Conservation (phyloP, 164 flowering plant species). For the Vitis riparia region DNA sequence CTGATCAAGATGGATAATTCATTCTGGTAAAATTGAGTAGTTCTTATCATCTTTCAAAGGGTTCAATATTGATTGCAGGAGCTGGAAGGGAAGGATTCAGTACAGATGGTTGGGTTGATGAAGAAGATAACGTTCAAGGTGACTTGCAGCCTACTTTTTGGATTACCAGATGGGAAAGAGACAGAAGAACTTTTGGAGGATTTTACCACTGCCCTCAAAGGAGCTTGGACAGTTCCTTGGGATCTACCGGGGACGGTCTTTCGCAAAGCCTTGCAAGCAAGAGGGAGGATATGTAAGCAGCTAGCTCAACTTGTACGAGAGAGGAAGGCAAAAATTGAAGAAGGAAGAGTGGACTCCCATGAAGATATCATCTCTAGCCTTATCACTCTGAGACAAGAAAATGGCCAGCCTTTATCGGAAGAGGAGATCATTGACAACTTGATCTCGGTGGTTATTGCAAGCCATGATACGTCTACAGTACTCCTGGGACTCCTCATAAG, state of each 20-base stretch:
- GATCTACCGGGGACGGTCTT: conserved; percentile 27
- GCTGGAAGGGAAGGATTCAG: conserved; percentile 15
- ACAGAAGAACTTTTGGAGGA: conserved; percentile 24
- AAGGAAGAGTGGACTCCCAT: background rate
- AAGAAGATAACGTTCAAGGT: conserved; percentile 28
- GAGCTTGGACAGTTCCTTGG: conserved; percentile 23
- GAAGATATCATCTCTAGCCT: conserved; percentile 19
- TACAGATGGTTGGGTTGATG: conserved; percentile 14
- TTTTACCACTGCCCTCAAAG: conserved; percentile 16
- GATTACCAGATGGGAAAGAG: conserved; percentile 22
- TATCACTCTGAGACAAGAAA: conserved; percentile 24
- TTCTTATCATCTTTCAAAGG: too few relatives aligned
- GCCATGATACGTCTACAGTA: conserved; percentile 22
- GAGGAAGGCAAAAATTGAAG: conserved; percentile 12
- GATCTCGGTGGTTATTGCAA: conserved; percentile 21
- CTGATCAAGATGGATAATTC: background rate
- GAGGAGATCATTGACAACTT: conserved; percentile 22
- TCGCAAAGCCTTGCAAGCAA: conserved; percentile 18
- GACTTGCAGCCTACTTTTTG: conserved; percentile 26
- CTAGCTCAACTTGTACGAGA: conserved; percentile 8
- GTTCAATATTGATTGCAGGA: conserved; percentile 9
- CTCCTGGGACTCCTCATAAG: conserved; percentile 18
- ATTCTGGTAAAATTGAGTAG: background rate
- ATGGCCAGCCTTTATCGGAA: conserved; percentile 15
- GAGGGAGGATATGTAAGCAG: conserved; percentile 14